Base-by-base conservation (phyloP, 179 eudicot genomes). In the Patellifolia procumbens region DNA sequence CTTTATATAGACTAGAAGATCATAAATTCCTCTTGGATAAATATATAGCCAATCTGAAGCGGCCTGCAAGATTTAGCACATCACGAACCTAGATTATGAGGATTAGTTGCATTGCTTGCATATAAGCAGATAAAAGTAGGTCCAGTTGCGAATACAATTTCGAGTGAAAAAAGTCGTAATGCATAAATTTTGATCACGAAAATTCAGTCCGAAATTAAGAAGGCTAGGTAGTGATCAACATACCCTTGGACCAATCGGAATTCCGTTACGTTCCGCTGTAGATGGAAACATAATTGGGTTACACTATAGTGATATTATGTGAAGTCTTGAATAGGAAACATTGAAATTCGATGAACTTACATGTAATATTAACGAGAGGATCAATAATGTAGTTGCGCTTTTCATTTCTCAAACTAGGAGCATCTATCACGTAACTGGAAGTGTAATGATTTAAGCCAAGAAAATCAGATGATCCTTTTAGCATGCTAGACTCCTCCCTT, bases 371-470 rank as follows among this genome's bases (percentile, higher is more conserved):
- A 69, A 60, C 73, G 22, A 68, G 67, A 37, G 86, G 63, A 79
- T 87, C 90, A 8, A 81, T 74, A 51, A 32, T 16, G 46, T 78
- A 82, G 81, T 80, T 85, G 63, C 75, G 74, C 19, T 69, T 71
- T 43, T 59, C 55, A 49, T 31, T 26, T 13, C 29, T 73, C 19
- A 66, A 10, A 37, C 62, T 55, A 68, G 82, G 74, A 65, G 69
- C 53, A 52, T 79, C 64, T 3, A 78, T 70, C 42, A 86, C 92
- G 56, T 87, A 86, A 52, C 74, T 76, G 66, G 83, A 75, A 9
- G 92, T 81, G 75, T 89, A 89, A 80, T 89, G 84, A 74, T 89
- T 89, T 26, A 89, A 31, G 49, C 92, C 92, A 2, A 89, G 52
- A 70, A 85, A 89, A 84, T 89, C 92, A 62, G 43, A 82, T 1